Conservation (phyloP, 129 eudicot species). For the Dittrichia graveolens region DNA sequence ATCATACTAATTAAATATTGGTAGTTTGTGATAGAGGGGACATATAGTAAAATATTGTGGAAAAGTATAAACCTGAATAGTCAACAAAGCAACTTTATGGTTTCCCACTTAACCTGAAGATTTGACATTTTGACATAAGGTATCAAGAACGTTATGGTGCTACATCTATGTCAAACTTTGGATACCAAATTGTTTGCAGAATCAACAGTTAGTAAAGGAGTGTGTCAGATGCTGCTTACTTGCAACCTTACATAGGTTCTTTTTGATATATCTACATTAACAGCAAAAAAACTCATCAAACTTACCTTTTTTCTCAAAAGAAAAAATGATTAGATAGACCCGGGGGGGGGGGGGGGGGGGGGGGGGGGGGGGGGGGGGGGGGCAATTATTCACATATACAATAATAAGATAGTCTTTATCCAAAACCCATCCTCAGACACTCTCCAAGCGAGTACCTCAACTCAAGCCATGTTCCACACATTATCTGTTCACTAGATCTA, state of each 20-base stretch:
- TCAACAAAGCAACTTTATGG: constrained; percentile 40
- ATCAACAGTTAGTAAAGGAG: constrained; percentile 27
- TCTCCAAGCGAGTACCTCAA: neutral
- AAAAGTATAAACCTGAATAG: constrained; percentile 11
- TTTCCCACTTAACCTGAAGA: constrained; percentile 39
- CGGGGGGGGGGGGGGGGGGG: too few species aligned
- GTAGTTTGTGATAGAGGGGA: constrained; percentile 10
- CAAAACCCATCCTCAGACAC: too few species aligned
- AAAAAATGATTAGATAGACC: neutral
- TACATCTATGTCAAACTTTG: constrained; percentile 37
- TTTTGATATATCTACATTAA: neutral
- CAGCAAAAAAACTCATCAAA: constrained; percentile 1
- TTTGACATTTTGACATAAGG: constrained; percentile 18
- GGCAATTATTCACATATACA: too few species aligned
- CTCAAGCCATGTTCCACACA: constrained; percentile 21
- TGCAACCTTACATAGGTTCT: constrained; percentile 7
- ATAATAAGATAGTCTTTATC: too few species aligned
- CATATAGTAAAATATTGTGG: neutral
- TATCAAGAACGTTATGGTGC: constrained; percentile 27
- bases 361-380: too few species aligned
- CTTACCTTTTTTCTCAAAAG: neutral
- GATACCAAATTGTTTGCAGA: constrained; percentile 33
- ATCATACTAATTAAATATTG: neutral
- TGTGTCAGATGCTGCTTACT: constrained; percentile 35
- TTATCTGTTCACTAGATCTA: neutral